Base-by-base conservation (phyloP, 768 basidiomycete species). In the Amanita brunnescens region DNA sequence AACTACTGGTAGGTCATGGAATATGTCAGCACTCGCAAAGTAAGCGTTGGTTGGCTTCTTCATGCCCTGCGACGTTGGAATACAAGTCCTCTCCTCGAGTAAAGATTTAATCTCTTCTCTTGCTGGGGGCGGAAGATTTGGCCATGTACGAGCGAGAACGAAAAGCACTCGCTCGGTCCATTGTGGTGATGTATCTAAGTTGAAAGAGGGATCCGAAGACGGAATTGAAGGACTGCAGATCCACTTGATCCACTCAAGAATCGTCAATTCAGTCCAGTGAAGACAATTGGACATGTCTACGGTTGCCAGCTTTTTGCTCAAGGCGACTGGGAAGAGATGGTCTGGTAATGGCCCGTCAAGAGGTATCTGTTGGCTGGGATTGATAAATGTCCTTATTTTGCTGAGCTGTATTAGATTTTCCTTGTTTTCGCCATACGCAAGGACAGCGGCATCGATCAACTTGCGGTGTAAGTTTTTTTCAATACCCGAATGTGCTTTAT, bases 1-100 rank as follows among this genome's bases (percentile, higher is more conserved):
- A 5, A 93, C 82, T 38, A 91, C 77, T 0, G 94, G 83, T 23
- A 95, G 72, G 63, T 98, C 94, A n/a, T 79, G 76, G 63, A 99
- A 97, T 40, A 97, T 71, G 59, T 89, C 81, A 38, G 85, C 91
- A 54, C 80, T 91, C 9, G 85, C 70, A 61, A 96, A 94, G 67
- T 96, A 97, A 2, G 87, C 69, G 52, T 91, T 79, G 6, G 69
- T 67, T 0, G 94, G 90, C 34, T 66, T 60, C 54, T 79, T 83
- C 70, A 94, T 76, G 6, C 95, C 95, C 13, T 66, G 69, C 18
- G 78, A 80, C 7, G 85, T 89, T 14, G 88, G 87, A 35, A 92
- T 77, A 59, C 85, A 87, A 1, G 80, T 55, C 18, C 79, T 68
- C 2, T 66, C 61, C 46, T 68, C 67, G 29, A 91, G 65, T 20